These are phyloP conservation scores for Aspergillus neoniger DNA, from an alignment of 2,329 filamentous ascomycete genomes.

Conservation along the genomic window DNA sequence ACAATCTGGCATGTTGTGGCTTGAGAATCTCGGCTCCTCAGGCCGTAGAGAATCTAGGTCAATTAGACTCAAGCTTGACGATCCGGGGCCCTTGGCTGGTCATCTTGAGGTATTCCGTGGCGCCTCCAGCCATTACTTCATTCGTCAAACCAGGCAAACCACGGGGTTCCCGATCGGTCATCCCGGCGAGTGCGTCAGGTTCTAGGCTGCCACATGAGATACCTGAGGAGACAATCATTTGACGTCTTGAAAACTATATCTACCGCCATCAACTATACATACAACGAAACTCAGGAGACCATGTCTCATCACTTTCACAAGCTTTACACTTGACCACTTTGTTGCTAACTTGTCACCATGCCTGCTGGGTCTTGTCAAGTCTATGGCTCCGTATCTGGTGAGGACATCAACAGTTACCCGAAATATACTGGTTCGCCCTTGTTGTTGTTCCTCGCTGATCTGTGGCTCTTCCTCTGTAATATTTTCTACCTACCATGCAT, in stretches of 20 bases:
- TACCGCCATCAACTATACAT: not conserved
- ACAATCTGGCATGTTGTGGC: not conserved
- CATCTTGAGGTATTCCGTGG: not conserved
- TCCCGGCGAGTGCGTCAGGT: not conserved
- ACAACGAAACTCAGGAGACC: not conserved
- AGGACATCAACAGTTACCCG: not conserved
- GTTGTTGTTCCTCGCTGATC: not conserved
- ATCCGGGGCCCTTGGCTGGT: not conserved
- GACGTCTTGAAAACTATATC: not conserved
- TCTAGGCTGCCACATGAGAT: not conserved
- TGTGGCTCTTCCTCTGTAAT: slow-evolving; percentile 35
- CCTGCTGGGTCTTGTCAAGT: not conserved
- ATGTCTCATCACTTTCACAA: not conserved
- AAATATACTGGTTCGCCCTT: slow-evolving; percentile 6
- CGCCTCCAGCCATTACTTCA: not conserved
- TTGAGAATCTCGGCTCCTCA: not conserved
- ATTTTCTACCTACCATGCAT: slow-evolving; percentile 56
- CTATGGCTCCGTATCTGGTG: not conserved
- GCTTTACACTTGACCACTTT: not conserved
- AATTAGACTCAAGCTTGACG: not conserved
- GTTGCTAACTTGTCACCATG: not conserved
- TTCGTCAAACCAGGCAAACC: not conserved
- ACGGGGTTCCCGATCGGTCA: not conserved
- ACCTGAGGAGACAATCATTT: not conserved
- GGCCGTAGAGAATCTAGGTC: not conserved